Percentiles rank a stretch among this genome's conserved stretches.
phyloP scores from a whole-genome alignment of 2,329 filamentous ascomycete genomes.

The Diplodia scrobiculata region DNA sequence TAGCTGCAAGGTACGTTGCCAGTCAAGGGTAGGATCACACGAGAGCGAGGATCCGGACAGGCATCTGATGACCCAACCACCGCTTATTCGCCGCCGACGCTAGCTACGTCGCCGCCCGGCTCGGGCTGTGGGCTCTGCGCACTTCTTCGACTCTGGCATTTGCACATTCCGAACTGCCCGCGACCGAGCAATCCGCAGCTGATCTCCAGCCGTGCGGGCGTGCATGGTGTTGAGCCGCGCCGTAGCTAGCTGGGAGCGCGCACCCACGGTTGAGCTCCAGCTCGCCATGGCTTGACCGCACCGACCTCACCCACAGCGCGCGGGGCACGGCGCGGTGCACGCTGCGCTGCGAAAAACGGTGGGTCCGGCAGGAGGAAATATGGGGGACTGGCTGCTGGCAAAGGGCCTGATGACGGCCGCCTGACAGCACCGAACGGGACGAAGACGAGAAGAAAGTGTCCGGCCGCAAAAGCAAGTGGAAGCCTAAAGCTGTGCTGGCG shows the following conservation, averaged over 20 bases:
- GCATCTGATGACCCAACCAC: constrained; percentile 13
- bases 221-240: background rate
- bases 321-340: background rate
- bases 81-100: background rate
- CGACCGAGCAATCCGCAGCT: background rate
- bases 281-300: background rate
- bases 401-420: constrained; percentile 2
- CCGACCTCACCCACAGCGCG: background rate
- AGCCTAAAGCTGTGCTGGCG: constrained; percentile 1
- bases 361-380: constrained; percentile 4
- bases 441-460: background rate
- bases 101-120: background rate
- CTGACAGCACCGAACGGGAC: background rate
- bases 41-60: background rate
- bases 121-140: background rate
- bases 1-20: constrained; percentile 14
- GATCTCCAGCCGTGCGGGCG: background rate
- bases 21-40: constrained; percentile 10
- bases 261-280: constrained; percentile 1
- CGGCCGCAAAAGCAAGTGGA: background rate
- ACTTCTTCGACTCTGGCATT: background rate
- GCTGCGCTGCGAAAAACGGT: background rate
- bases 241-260: background rate
- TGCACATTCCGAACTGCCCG: background rate
- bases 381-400: background rate